Percentiles rank a stretch among this genome's conserved stretches.
Conservation (phyloP, 768 basidiomycete species). For the Trametopsis cervina region DNA sequence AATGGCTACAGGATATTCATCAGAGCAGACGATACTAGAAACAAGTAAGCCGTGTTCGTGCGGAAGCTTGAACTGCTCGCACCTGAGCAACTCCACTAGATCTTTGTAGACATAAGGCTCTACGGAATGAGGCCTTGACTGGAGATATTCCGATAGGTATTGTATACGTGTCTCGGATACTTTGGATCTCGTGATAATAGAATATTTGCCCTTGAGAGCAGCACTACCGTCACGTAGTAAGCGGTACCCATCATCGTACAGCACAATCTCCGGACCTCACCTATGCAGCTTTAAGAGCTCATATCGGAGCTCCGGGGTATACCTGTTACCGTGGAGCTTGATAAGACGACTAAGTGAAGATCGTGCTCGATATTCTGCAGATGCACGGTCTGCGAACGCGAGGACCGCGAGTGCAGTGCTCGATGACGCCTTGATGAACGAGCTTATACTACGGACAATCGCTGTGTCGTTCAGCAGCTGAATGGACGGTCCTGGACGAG, state of each 20-base stretch:
- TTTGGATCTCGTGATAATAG: not conserved
- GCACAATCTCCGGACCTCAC: not conserved
- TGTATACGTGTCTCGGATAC: not conserved
- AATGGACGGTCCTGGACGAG: not conserved
- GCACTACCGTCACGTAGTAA: no score
- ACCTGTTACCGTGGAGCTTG: not conserved
- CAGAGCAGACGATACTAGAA: not conserved
- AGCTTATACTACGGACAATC: not conserved
- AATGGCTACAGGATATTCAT: not conserved
- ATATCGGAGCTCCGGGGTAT: not conserved
- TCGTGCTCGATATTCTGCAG: not conserved
- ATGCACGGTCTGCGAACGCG: not conserved
- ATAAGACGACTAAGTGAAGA: not conserved
- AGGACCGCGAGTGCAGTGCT: not conserved
- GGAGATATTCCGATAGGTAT: not conserved
- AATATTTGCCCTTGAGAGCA: not conserved
- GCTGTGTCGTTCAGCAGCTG: not conserved
- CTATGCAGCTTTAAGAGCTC: not conserved
- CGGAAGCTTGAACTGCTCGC: no score
- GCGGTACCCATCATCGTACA: no score
- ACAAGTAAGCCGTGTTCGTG: not conserved
- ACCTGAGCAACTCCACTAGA: conserved; percentile 1
- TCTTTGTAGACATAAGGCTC: not conserved
- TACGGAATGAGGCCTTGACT: not conserved
- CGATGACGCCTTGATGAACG: not conserved